Percentiles rank a stretch among this genome's conserved stretches.
Evolutionary conservation across 345 rosid species (phyloP).

Genomic region (Hibiscus trionum): DNA sequence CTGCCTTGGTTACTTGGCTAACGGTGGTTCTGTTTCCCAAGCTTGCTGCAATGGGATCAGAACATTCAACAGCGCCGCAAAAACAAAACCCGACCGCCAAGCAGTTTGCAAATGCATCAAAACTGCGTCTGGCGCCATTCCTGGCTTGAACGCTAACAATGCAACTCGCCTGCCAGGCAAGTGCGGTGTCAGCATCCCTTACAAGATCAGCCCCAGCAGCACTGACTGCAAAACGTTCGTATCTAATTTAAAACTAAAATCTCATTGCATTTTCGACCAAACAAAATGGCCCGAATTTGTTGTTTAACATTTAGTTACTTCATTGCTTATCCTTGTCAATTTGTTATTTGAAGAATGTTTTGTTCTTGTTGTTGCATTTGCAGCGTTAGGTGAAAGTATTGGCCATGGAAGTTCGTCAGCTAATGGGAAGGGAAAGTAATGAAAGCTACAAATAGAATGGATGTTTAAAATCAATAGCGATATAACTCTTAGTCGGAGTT

Average conservation of each 20-base stretch:
- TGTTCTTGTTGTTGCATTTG: background rate
- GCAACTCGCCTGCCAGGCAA: conserved; percentile 28
- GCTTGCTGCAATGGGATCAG: no score
- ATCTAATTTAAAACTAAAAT: background rate
- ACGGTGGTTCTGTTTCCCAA: no score
- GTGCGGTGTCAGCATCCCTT: conserved; percentile 43
- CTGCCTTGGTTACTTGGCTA: no score
- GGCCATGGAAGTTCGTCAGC: background rate
- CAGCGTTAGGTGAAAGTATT: background rate
- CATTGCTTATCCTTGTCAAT: background rate
- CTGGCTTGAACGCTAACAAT: conserved; percentile 2
- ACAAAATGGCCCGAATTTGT: background rate
- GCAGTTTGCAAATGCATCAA: conserved; percentile 41
- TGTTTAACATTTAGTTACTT: no score
- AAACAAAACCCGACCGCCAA: no score
- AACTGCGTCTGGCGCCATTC: background rate
- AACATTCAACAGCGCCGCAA: no score
- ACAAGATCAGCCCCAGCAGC: conserved; percentile 27
- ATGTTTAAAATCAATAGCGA: background rate
- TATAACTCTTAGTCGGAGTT: background rate
- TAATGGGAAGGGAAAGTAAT: background rate
- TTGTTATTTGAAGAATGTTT: background rate
- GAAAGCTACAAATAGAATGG: background rate
- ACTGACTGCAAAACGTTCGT: conserved; percentile 25
- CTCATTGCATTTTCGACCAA: background rate